These are phyloP conservation scores for Sedum album DNA, from an alignment of 164 flowering plant species.

Conservation along the genomic window DNA sequence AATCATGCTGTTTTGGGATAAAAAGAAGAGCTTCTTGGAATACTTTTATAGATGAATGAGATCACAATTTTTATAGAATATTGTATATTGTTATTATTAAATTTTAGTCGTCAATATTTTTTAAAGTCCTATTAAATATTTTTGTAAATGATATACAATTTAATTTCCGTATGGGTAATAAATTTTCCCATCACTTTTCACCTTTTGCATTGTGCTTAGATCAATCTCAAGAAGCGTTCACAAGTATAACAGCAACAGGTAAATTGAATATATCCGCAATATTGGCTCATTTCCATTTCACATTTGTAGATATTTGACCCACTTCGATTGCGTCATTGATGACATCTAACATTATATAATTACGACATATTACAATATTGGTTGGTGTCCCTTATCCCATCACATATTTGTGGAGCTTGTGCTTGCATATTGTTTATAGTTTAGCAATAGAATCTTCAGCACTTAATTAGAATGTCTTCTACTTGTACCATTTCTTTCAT, in stretches of 20 bases:
- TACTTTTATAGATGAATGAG: no score
- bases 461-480: background rate
- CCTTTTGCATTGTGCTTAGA: background rate
- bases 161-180: no score
- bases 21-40: background rate
- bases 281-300: background rate
- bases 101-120: no score
- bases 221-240: background rate
- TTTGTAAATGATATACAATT: no score
- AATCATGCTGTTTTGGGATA: background rate
- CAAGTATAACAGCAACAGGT: background rate
- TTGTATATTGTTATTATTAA: background rate
- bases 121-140: no score
- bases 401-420: background rate
- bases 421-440: background rate
- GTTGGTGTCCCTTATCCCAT: slow-evolving; percentile 3
- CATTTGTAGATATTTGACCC: background rate
- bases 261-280: background rate
- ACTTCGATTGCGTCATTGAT: background rate
- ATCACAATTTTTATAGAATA: no score
- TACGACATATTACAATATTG: background rate
- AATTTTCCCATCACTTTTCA: background rate
- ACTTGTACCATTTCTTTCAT: background rate
- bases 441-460: slow-evolving; percentile 2
- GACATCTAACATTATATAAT: background rate